These are phyloP conservation scores for Fusarium cyanostomum DNA, from an alignment of 2,329 filamentous ascomycete genomes.

Conservation along the genomic window DNA sequence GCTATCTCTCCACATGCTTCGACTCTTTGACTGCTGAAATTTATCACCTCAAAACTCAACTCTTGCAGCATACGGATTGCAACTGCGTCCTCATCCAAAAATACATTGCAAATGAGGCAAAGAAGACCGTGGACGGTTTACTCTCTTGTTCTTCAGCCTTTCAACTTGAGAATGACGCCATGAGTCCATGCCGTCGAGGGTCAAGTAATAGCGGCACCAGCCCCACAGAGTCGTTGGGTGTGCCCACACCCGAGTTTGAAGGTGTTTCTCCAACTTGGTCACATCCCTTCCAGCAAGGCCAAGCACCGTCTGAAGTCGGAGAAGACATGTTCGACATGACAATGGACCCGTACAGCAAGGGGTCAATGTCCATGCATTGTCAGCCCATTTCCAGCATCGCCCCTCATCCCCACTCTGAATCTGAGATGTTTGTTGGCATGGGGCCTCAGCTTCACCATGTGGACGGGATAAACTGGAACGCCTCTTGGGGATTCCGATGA, in stretches of 20 bases:
- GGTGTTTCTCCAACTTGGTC: constrained; percentile 32
- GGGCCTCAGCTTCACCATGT: constrained; percentile 18
- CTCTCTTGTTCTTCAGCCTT: constrained; percentile 28
- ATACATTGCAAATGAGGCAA: constrained; percentile 46
- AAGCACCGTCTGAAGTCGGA: constrained; percentile 29
- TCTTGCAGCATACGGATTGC: constrained; percentile 46
- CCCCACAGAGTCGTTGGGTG: constrained; percentile 38
- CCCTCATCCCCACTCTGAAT: constrained; percentile 11
- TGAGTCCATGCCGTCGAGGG: constrained; percentile 31
- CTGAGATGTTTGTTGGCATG: constrained; percentile 27
- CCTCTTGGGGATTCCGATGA: constrained; percentile 34
- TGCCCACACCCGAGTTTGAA: constrained; percentile 37
- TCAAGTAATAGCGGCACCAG: constrained; percentile 40
- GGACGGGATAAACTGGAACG: constrained; percentile 25
- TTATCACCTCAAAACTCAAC: constrained; percentile 44
- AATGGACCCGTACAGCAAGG: constrained; percentile 29
- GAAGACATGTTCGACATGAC: constrained; percentile 39
- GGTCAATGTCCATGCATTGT: constrained; percentile 19
- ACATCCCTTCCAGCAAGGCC: constrained; percentile 35
- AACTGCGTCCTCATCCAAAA: constrained; percentile 45
- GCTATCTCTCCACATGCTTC: constrained; percentile 42
- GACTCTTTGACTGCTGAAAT: constrained; percentile 43
- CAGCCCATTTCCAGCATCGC: constrained; percentile 15
- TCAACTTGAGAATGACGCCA: constrained; percentile 17
- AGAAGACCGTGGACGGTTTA: constrained; percentile 42